Conservation (phyloP, 2,329 filamentous ascomycete genomes). For the Colletotrichum incanum region DNA sequence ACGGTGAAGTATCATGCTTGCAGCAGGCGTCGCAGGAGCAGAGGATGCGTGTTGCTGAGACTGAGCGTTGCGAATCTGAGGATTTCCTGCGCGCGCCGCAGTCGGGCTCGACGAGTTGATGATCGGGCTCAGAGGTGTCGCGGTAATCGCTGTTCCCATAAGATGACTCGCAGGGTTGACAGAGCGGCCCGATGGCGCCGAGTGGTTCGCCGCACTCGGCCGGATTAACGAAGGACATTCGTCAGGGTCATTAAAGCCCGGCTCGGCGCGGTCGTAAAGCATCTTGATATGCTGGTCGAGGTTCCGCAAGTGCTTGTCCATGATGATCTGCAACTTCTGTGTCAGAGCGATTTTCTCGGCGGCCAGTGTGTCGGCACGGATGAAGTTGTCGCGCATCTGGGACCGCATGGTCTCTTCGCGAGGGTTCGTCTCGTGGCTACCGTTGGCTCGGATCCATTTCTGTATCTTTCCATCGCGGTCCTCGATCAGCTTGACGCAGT, state of each 20-base stretch:
- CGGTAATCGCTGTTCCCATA: constrained; percentile 49
- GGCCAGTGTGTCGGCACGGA: constrained; percentile 78
- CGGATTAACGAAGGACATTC: constrained; percentile 76
- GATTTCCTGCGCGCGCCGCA: constrained; percentile 59
- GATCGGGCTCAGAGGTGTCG: constrained; percentile 55
- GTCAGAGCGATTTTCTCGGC: constrained; percentile 82
- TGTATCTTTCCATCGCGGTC: constrained; percentile 83
- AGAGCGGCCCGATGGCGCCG: constrained; percentile 57
- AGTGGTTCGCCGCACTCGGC: constrained; percentile 69
- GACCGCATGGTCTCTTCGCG: constrained; percentile 80
- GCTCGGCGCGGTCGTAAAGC: constrained; percentile 73
- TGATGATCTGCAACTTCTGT: constrained; percentile 72
- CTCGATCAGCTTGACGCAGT: constrained; percentile 78
- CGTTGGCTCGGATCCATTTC: constrained; percentile 84
- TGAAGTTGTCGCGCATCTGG: constrained; percentile 78
- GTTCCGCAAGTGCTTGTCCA: constrained; percentile 75
- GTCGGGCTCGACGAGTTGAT: constrained; percentile 59
- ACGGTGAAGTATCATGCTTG: constrained; percentile 72
- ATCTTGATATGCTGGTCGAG: constrained; percentile 76
- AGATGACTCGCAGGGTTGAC: constrained; percentile 61
- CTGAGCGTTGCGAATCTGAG: constrained; percentile 67
- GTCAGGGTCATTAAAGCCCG: constrained; percentile 74
- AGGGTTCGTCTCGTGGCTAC: constrained; percentile 80
- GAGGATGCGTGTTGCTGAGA: constrained; percentile 68
- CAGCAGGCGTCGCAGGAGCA: constrained; percentile 73